These are phyloP conservation scores for Curvularia hawaiiensis DNA, from an alignment of 2,329 filamentous ascomycete genomes.

Conservation along the genomic window DNA sequence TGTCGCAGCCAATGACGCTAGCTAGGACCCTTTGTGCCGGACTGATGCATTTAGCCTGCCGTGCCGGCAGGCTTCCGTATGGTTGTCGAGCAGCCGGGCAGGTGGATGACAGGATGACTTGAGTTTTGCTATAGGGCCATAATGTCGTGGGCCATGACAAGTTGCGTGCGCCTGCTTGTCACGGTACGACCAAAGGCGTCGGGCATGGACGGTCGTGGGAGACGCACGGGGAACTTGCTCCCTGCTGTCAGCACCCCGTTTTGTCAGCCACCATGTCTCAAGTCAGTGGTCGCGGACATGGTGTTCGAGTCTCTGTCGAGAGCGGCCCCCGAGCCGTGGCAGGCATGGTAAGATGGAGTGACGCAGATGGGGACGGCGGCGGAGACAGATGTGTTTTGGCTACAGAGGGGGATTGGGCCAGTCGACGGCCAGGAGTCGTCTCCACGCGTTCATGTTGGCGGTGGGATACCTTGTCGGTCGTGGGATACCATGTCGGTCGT, in stretches of 20 bases:
- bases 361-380: too few relatives aligned
- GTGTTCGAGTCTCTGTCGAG: not conserved
- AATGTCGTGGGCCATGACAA: constrained; percentile 15
- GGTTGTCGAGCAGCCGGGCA: not conserved
- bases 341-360: too few relatives aligned
- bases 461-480: too few relatives aligned
- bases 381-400: not conserved
- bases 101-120: constrained; percentile 7
- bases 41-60: constrained; percentile 28
- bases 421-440: not conserved
- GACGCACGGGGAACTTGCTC: constrained; percentile 16
- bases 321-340: not conserved
- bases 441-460: constrained; percentile 2
- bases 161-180: constrained; percentile 7
- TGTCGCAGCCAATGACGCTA: constrained; percentile 9
- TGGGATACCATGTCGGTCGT: too few relatives aligned
- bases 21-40: constrained; percentile 14
- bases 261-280: constrained; percentile 20
- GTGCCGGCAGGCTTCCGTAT: constrained; percentile 6
- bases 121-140: constrained; percentile 5
- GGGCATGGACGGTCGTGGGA: constrained; percentile 10
- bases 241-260: constrained; percentile 24
- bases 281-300: constrained; percentile 4
- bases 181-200: not conserved
- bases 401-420: not conserved